phyloP scores from a whole-genome alignment of 106 monocot species.

The Alisma plantagoaquatica region DNA sequence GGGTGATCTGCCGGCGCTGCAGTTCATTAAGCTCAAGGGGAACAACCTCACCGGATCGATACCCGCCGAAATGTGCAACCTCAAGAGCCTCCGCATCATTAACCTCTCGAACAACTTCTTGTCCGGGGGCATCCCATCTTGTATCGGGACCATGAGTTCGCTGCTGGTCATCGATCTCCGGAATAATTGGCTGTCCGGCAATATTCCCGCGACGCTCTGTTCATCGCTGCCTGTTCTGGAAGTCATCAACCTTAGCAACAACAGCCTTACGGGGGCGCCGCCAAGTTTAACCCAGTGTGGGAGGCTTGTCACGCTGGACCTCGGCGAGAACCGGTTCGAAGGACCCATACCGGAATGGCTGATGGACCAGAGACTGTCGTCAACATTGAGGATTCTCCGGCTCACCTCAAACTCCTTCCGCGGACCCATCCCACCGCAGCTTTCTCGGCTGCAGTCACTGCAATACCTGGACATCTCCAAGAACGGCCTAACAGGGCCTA shows the following conservation, averaged over 20 bases:
- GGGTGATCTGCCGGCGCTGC: slow-evolving; percentile 42
- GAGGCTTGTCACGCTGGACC: too few species aligned
- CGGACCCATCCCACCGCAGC: not conserved
- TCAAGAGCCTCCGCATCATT: slow-evolving; percentile 41
- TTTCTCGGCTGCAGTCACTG: not conserved
- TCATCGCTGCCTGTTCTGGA: slow-evolving; percentile 57
- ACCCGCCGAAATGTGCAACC: slow-evolving; percentile 39
- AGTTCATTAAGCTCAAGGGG: slow-evolving; percentile 47
- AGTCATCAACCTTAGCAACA: slow-evolving; percentile 55
- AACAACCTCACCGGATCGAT: slow-evolving; percentile 47
- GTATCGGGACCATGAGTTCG: slow-evolving; percentile 47
- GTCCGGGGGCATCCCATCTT: slow-evolving; percentile 42
- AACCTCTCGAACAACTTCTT: slow-evolving; percentile 42
- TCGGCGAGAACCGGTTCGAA: not conserved
- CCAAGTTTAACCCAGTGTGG: too few species aligned
- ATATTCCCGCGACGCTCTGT: slow-evolving; percentile 46
- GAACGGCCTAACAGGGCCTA: not conserved
- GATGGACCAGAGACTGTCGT: not conserved
- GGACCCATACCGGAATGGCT: not conserved
- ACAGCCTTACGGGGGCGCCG: slow-evolving; percentile 57
- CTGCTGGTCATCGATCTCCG: slow-evolving; percentile 63
- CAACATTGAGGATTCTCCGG: not conserved
- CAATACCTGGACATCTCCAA: not conserved
- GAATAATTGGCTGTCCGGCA: slow-evolving; percentile 42
- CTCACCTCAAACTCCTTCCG: not conserved